These are phyloP conservation scores for Avena sativa DNA, from an alignment of 176 grass and related monocot species.

Conservation along the genomic window DNA sequence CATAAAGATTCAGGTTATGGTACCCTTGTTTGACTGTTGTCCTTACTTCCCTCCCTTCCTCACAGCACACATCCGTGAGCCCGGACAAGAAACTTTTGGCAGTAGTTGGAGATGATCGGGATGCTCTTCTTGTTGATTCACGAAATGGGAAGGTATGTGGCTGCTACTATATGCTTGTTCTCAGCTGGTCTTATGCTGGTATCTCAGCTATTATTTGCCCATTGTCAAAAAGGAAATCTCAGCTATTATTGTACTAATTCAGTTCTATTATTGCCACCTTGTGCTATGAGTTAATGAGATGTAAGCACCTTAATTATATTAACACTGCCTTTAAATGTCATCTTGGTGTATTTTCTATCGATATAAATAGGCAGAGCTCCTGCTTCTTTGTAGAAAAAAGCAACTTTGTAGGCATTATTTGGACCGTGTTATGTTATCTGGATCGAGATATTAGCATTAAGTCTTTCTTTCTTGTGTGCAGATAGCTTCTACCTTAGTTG, in stretches of 20 bases:
- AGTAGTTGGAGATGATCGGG: conserved; percentile 73
- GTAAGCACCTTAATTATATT: conserved; percentile 17
- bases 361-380: background rate
- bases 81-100: conserved; percentile 71
- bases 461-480: conserved; percentile 24
- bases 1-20: background rate
- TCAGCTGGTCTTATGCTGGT: background rate
- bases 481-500: conserved; percentile 67
- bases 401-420: background rate
- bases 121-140: conserved; percentile 73
- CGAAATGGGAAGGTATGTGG: conserved; percentile 77
- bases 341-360: background rate
- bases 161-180: background rate
- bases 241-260: background rate
- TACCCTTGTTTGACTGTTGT: conserved; percentile 20
- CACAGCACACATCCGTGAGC: conserved; percentile 80
- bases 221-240: background rate
- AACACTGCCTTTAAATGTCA: background rate
- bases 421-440: background rate
- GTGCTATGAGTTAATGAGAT: background rate
- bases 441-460: background rate
- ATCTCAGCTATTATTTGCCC: background rate
- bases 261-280: background rate
- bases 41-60: conserved; percentile 27
- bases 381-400: background rate